Percentiles rank a stretch among this genome's conserved stretches.
These are phyloP conservation scores for Penicillium maclennaniae DNA, from an alignment of 495 filamentous ascomycete genomes.

Conservation along the genomic window DNA sequence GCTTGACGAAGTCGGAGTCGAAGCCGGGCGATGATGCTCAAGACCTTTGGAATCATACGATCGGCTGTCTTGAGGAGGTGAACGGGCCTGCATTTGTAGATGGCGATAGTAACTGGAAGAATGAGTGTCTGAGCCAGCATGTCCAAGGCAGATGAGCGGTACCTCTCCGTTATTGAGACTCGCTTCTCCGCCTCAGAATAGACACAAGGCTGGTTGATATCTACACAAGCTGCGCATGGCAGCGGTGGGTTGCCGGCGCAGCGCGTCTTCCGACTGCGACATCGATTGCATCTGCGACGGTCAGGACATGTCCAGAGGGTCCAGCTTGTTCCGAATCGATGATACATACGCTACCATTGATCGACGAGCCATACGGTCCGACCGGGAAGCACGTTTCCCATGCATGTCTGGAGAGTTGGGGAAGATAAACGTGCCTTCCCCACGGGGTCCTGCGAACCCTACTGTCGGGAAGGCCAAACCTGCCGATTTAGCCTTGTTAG, in stretches of 20 bases:
- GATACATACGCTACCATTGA: constrained; percentile 33
- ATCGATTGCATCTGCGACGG: constrained; percentile 34
- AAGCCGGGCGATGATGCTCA: constrained; percentile 1
- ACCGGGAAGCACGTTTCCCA: constrained; percentile 22
- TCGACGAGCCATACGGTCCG: constrained; percentile 20
- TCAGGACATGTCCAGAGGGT: neutral
- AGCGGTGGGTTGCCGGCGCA: constrained; percentile 35
- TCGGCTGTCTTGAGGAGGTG: neutral
- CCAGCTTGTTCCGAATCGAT: neutral
- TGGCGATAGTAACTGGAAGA: constrained; percentile 29
- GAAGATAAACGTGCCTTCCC: too few relatives aligned
- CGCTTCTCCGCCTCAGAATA: constrained; percentile 39
- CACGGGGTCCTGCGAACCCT: too few relatives aligned
- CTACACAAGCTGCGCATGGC: constrained; percentile 34
- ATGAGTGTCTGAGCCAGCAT: neutral
- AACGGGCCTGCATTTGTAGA: constrained; percentile 27
- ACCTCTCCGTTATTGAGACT: constrained; percentile 36
- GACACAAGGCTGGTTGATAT: constrained; percentile 29
- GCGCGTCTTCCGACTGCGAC: constrained; percentile 33
- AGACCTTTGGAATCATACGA: neutral
- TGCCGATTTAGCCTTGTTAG: too few relatives aligned
- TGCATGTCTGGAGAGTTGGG: constrained; percentile 2
- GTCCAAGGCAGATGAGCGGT: neutral
- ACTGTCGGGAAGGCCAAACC: too few relatives aligned
- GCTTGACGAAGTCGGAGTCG: constrained; percentile 11